Conservation (phyloP, 345 rosid genomes). For the Microcos paniculata region DNA sequence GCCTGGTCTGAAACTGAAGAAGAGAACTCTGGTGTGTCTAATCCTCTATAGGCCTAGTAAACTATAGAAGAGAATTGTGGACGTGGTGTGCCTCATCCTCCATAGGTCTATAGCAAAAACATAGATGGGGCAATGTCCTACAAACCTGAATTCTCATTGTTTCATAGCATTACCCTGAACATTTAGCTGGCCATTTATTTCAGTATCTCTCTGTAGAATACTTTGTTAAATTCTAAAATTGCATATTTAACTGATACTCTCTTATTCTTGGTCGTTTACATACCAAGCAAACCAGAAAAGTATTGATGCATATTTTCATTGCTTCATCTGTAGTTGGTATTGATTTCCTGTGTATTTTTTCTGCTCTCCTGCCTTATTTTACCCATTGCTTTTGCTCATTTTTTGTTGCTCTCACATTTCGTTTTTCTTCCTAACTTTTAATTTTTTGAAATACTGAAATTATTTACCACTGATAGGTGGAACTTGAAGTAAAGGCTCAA, state of each 20-base stretch:
- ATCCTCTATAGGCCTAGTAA: not conserved
- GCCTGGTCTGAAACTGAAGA: not conserved
- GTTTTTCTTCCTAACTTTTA: not conserved
- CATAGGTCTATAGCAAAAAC: not conserved
- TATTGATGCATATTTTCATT: not conserved
- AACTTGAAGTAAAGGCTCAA: slow-evolving; percentile 61
- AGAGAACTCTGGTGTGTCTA: not conserved
- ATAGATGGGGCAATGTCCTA: not conserved
- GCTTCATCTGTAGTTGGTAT: not conserved
- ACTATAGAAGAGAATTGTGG: not conserved
- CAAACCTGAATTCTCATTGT: not conserved
- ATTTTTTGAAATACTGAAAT: not conserved
- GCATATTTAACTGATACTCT: not conserved
- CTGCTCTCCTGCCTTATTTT: not conserved
- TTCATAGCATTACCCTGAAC: not conserved
- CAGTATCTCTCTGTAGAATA: not conserved
- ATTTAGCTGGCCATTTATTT: not conserved
- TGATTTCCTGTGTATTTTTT: not conserved
- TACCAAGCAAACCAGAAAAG: not conserved
- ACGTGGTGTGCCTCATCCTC: not conserved
- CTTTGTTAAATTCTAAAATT: not conserved
- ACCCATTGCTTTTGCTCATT: not conserved
- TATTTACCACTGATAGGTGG: slow-evolving; percentile 39
- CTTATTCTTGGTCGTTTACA: not conserved
- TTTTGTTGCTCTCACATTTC: not conserved